A percentile compares a stretch with the other conserved stretches of the same genome.
Evolutionary conservation across 2,329 filamentous ascomycete genomes (phyloP).

Genomic region (Cephalotrichum gorgonifer): DNA sequence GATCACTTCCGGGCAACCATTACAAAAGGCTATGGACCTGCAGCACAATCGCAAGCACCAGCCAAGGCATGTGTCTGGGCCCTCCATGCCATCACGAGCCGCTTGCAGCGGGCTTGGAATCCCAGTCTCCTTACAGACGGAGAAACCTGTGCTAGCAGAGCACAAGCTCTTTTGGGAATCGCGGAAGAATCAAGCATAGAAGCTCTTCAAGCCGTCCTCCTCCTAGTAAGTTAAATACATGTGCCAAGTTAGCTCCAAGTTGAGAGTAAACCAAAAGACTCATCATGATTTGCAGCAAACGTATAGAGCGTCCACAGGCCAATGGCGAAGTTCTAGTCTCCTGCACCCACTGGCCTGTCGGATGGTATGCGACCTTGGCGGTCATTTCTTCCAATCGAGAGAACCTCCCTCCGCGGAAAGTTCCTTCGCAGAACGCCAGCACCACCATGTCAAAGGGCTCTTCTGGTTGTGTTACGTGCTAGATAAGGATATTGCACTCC

Average conservation of each 20-base stretch:
- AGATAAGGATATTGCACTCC: constrained; percentile 16
- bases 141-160: too few species aligned
- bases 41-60: too few species aligned
- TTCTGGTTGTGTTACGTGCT: constrained; percentile 31
- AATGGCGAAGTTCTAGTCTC: constrained; percentile 9
- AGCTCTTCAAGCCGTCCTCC: background rate
- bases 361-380: constrained; percentile 37
- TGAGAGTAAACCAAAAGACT: background rate
- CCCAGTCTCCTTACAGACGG: too few species aligned
- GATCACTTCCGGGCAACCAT: too few species aligned
- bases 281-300: constrained; percentile 18
- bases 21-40: too few species aligned
- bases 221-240: background rate
- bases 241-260: background rate
- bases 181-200: too few species aligned
- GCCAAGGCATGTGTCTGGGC: too few species aligned
- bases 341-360: constrained; percentile 28
- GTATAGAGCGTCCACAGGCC: constrained; percentile 33
- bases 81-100: too few species aligned
- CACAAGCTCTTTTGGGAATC: too few species aligned
- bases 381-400: constrained; percentile 19
- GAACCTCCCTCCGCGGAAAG: background rate
- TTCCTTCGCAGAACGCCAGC: constrained; percentile 15
- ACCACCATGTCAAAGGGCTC: constrained; percentile 25
- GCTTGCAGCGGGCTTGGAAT: too few species aligned